Evolutionary conservation across 2,329 filamentous ascomycete species (phyloP), one percentile per base, ranked within the genome.

Genomic region (Pestalotiopsis sp.): DNA sequence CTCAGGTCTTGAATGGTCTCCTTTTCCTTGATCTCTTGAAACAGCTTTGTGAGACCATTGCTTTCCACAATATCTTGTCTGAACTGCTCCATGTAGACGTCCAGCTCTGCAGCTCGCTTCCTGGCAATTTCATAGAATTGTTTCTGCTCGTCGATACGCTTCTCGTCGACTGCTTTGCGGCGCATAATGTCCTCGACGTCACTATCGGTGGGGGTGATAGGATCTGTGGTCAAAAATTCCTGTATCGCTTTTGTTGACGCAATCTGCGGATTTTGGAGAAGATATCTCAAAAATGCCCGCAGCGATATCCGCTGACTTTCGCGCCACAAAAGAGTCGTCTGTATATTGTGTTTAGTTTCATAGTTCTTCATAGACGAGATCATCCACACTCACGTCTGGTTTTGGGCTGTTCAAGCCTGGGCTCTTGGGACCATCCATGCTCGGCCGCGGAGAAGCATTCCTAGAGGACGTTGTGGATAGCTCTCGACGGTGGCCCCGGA

Each of bases 31-130:
- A 99, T 97, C 78, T 98, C 96, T 69, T 92, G 88, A 81, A 99
- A 98, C 0, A 99, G 87, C 78, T 93, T 95, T 0, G 95, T 97
- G 56, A 99, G 87, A 9, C 96, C 96, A 79, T 98, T 94, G 69
- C 82, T 83, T 75, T 90, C 88, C n/a, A 91, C 84, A 68, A 90
- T 91, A 73, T 91, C 89, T 71, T 88, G 88, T 7, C 89, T 89
- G 78, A 91, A 91, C 91, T 97, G 82, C 81, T 99, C 96, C 96
- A 99, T 99, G 78, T 98, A 98, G 27, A 97, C 93, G 80, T 99
- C 96, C 65, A 99, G 86, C 76, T 98, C 96, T 4, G 93, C 92
- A 1, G 96, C 96, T 72, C 96, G 90, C 79, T 94, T 91, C 72
- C 94, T 87, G 9, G 96, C 96, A 77, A 99, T 95, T 78, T 99